These are phyloP conservation scores for Pseudogymnoascus sp. DNA, from an alignment of 2,329 filamentous ascomycete species.

Conservation along the genomic window DNA sequence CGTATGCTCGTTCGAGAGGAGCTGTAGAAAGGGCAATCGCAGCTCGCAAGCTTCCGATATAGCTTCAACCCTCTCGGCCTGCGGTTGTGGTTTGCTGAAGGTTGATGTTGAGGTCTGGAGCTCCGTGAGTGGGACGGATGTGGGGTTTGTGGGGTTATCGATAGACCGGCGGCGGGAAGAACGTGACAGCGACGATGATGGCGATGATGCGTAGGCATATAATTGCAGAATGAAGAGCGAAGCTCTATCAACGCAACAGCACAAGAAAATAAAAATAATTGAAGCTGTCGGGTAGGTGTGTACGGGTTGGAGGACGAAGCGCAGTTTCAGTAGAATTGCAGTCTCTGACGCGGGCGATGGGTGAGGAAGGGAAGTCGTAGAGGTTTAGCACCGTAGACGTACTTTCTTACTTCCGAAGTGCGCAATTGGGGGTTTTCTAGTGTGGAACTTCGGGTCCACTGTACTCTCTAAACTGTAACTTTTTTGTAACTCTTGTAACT, in stretches of 20 bases:
- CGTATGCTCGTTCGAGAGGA: conserved; percentile 1
- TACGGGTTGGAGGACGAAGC: neutral
- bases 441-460: conserved; percentile 3
- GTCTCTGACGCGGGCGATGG: conserved; percentile 2
- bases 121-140: conserved; percentile 6
- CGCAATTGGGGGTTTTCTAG: neutral
- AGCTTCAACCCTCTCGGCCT: neutral
- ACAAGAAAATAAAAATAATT: neutral
- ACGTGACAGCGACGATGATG: conserved; percentile 4
- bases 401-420: neutral
- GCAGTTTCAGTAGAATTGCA: conserved; percentile 6
- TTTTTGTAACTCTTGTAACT: too few species aligned
- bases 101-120: conserved; percentile 3
- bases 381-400: neutral
- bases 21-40: conserved; percentile 1
- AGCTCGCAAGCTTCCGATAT: conserved; percentile 1
- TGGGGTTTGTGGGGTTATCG: conserved; percentile 10
- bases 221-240: neutral
- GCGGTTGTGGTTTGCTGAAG: neutral
- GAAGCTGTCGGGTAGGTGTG: neutral
- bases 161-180: conserved; percentile 7
- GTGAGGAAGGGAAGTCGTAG: neutral
- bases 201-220: neutral
- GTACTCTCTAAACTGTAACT: neutral
- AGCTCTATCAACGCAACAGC: neutral